A percentile compares a stretch with the other conserved stretches of the same genome.
Evolutionary conservation across 257 asterid species (phyloP).

Genomic region (Jacaranda mimosifolia): DNA sequence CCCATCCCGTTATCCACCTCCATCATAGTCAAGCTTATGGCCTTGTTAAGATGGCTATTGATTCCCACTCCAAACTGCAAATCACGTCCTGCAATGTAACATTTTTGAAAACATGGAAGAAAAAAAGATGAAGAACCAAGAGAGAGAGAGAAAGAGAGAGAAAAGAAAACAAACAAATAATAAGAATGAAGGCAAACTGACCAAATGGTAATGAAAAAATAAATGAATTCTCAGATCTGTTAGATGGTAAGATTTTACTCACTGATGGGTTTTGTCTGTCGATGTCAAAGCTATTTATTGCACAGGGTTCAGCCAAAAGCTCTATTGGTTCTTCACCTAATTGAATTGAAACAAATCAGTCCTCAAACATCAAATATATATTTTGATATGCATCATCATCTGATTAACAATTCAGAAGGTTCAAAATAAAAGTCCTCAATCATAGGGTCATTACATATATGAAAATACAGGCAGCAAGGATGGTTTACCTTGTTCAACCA

Average conservation of each 20-base stretch:
- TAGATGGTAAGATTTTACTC: conserved; percentile 33
- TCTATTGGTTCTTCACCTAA: conserved; percentile 82
- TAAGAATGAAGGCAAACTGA: neutral
- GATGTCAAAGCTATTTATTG: conserved; percentile 93
- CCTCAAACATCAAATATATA: conserved; percentile 12
- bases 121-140: neutral
- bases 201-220: neutral
- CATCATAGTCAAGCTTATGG: conserved; percentile 32
- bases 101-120: neutral
- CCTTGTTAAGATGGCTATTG: conserved; percentile 77
- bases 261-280: conserved; percentile 86
- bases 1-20: too few relatives aligned
- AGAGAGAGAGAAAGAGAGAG: neutral
- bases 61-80: conserved; percentile 98
- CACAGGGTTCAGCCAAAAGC: conserved; percentile 90
- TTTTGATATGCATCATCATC: neutral
- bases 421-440: neutral
- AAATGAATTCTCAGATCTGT: neutral
- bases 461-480: conserved; percentile 8
- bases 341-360: conserved; percentile 29
- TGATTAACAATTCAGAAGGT: too few relatives aligned
- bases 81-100: conserved; percentile 71
- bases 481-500: conserved; percentile 75
- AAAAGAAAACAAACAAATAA: neutral
- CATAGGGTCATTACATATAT: neutral